Evolutionary conservation across 176 grass and related monocot species (phyloP), one percentile per base, ranked within the genome.

Genomic region (Melocanna baccifera): DNA sequence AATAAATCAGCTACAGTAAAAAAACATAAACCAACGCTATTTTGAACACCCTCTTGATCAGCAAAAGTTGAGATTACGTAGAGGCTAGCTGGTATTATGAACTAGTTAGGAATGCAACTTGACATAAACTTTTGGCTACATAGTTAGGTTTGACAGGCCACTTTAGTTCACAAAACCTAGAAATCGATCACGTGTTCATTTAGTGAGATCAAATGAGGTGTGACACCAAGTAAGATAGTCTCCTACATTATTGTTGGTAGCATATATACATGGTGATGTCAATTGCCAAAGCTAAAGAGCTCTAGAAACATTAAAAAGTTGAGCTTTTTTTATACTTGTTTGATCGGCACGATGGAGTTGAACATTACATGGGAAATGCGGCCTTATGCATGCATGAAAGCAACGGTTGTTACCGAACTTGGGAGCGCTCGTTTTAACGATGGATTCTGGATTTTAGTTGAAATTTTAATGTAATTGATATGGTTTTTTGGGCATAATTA

Each of bases 251-350:
- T 80, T 76, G 45, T 56, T 70, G 71, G 14, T 34, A 39, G 36
- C 72, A 45, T 69, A 30, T 28, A 41, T 26, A 69, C 22, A 19
- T 74, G 37, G 22, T 61, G 51, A 82, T 72, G 75, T 56, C 45
- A 65, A 78, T 73, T 78, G 73, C 83, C 58, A 90, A 90, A 78
- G 73, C 22, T 78, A 83, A 86, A 86, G 58, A 71, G 59, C n/a
- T 86, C 84, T 86, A 83, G 79, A 90, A 86, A 71, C 73, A 4
- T 3, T 34, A 25, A 70, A 86, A 86, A 41, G 73, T 59, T 39
- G 26, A 78, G 29, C 48, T 71, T 55, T 55, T 71, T 82, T 1
- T 30, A 39, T 78, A 67, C 66, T 64, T 77, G 53, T 53, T 77
- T 77, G 43, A 85, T 85, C 28, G 3, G 41, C 53, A 67, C 42